These are phyloP conservation scores for Xenoacremonium recifei DNA, from an alignment of 2,329 filamentous ascomycete genomes.

Conservation along the genomic window DNA sequence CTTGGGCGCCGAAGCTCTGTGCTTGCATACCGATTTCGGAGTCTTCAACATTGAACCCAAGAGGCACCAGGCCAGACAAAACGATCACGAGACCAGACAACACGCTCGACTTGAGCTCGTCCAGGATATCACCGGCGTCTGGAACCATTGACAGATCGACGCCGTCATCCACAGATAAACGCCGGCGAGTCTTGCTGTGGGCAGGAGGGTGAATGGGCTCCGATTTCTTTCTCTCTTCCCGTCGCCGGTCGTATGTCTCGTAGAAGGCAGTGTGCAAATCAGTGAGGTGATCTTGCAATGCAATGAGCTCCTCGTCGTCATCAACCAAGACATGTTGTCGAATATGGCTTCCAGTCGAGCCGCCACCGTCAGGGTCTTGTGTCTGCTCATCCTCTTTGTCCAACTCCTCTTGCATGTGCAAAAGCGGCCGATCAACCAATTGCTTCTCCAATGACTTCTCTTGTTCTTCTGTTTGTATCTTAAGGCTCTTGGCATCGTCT, in stretches of 20 bases:
- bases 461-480: slow-evolving; percentile 80
- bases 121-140: slow-evolving; percentile 83
- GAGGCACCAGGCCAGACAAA: slow-evolving; percentile 84
- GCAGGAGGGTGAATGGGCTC: slow-evolving; percentile 34
- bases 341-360: slow-evolving; percentile 35
- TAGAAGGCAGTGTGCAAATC: slow-evolving; percentile 79
- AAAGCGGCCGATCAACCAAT: slow-evolving; percentile 79
- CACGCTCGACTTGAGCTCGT: slow-evolving; percentile 73
- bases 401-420: slow-evolving; percentile 89
- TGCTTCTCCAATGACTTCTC: slow-evolving; percentile 86
- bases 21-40: slow-evolving; percentile 89
- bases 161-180: slow-evolving; percentile 36
- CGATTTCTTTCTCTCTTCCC: slow-evolving; percentile 33
- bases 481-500: slow-evolving; percentile 65
- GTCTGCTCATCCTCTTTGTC: slow-evolving; percentile 68
- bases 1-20: slow-evolving; percentile 75
- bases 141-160: slow-evolving; percentile 61
- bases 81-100: slow-evolving; percentile 77
- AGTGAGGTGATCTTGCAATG: slow-evolving; percentile 73
- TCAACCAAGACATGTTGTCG: slow-evolving; percentile 75
- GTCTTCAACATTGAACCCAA: slow-evolving; percentile 73
- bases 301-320: slow-evolving; percentile 78
- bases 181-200: slow-evolving; percentile 30
- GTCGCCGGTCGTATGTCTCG: slow-evolving; percentile 69
- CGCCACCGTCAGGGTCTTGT: slow-evolving; percentile 23